Evolutionary conservation across 352 stramenopile species (phyloP), one percentile per base, ranked within the genome.

Genomic region (Pythium plurisporium): DNA sequence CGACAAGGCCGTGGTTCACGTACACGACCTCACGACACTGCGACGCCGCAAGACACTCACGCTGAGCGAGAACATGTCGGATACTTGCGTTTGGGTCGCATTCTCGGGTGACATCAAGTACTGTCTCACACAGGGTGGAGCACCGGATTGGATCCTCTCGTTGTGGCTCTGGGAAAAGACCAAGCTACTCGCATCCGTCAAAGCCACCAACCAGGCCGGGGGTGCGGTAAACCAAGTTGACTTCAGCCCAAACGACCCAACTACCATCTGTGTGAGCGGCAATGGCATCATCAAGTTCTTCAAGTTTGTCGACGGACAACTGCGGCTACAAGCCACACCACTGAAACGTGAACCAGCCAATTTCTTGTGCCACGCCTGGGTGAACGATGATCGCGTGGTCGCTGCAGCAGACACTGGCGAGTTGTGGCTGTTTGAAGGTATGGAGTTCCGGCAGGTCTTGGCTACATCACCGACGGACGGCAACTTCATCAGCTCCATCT

Each of bases 161-260:
- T 65, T 97, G 25, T 98, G 94, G 90, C 56, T 92, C 8, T 96
- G 89, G 76, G 94, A 98, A 42, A 98, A 98, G 48, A 80, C 76
- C 37, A 98, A 98, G 64, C 59, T 95, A 20, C 49, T 96, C 15
- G 72, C 79, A 8, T 86, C 73, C 0, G 70, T 87, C 14, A 94
- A 94, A 56, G 72, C 82, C 20, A 82, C 79, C 14, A 88, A 84
- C 34, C 69, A 82, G 42, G 72, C 79, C 5, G 82, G 78, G 7
- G 82, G 86, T 0, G 70, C 75, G 3, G 73, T 97, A 6, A 85
- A 93, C 50, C 86, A 96, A 54, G 82, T 88, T 3, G 88, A 96
- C 38, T 97, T 97, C 40, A 96, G 86, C 58, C 89, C 94, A 1
- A 82, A 74, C 31, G 93, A 98, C 40, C 66, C 74, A 0, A 79